Evolutionary conservation across 1,139 yeast species (phyloP), one percentile per base, ranked within the genome.

Genomic region (Kurtzmaniella quercitrusa): DNA sequence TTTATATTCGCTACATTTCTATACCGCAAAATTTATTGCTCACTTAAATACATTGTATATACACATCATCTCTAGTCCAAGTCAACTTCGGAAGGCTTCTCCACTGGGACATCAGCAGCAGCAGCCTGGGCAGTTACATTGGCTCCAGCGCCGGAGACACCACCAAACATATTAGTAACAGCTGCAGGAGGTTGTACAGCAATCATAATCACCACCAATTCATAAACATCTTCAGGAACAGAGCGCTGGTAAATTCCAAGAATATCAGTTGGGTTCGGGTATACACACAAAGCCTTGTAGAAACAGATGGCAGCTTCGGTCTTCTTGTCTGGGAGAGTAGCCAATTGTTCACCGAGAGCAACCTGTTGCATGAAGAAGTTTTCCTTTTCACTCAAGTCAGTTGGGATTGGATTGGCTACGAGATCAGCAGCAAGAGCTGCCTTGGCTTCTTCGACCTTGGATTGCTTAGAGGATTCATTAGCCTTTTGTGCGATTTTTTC

Each of bases 191-290:
- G 97, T 58, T 84, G 79, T 55, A 87, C 77, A 44, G 95, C 93
- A 62, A 90, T 83, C 93, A 90, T 84, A 76, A 85, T 79, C 52
- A 90, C 85, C 54, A 91, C 77, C 57, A 83, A 73, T 58, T 89
- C 96, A 61, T 89, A 82, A 46, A 90, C 84, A 40, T 81, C 83
- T 59, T 82, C 84, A 42, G 94, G 91, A 50, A 91, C 81, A 41
- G 91, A 80, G 73, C 85, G 85, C 71, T 91, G 96, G 70, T 88
- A 91, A 57, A 93, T 83, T 40, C 85, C 85, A 62, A 93, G 76
- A 55, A 93, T 79, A 55, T 89, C 96, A 46, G 94, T 85, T 46
- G 98, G 98, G 66, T 86, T 86, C 49, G 98, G 98, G 66, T 91
- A 93, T 42, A 90, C 91, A 33, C 88, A 80, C 60, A 93, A 76